These are phyloP conservation scores for Pseudogymnoascus sp. DNA, from an alignment of 2,329 filamentous ascomycete genomes.

Conservation along the genomic window DNA sequence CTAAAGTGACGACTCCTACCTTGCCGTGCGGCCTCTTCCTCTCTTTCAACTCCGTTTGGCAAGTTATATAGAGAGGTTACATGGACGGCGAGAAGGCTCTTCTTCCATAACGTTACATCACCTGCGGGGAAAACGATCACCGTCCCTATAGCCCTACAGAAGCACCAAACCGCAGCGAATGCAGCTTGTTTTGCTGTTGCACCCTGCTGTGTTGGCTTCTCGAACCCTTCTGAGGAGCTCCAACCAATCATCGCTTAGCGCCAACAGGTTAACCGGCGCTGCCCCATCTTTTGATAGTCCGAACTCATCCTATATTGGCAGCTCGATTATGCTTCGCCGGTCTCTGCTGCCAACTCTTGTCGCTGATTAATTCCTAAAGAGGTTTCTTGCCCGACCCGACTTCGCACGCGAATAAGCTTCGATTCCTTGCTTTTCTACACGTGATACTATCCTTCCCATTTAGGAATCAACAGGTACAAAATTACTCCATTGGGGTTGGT, in stretches of 20 bases:
- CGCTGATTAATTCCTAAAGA: background rate
- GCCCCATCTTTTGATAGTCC: background rate
- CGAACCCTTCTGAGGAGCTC: background rate
- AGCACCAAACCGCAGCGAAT: background rate
- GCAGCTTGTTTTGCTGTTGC: background rate
- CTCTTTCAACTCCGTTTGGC: background rate
- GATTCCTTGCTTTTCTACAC: background rate
- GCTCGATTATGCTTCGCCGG: background rate
- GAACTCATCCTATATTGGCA: background rate
- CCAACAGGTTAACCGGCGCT: background rate
- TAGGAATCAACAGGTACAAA: background rate
- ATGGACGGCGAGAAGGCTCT: background rate
- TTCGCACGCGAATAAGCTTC: background rate
- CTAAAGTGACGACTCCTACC: background rate
- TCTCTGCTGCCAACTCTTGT: background rate
- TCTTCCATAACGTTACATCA: background rate
- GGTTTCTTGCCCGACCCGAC: background rate
- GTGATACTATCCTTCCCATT: background rate
- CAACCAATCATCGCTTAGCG: background rate
- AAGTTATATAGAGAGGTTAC: background rate
- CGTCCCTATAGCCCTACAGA: background rate
- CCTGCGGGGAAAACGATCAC: background rate
- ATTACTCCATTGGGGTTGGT: background rate
- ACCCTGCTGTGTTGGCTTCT: background rate
- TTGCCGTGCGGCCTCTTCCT: background rate